Evolutionary conservation across 208 protist genomes (phyloP).

Genomic region (Novymonas esmeraldas): DNA sequence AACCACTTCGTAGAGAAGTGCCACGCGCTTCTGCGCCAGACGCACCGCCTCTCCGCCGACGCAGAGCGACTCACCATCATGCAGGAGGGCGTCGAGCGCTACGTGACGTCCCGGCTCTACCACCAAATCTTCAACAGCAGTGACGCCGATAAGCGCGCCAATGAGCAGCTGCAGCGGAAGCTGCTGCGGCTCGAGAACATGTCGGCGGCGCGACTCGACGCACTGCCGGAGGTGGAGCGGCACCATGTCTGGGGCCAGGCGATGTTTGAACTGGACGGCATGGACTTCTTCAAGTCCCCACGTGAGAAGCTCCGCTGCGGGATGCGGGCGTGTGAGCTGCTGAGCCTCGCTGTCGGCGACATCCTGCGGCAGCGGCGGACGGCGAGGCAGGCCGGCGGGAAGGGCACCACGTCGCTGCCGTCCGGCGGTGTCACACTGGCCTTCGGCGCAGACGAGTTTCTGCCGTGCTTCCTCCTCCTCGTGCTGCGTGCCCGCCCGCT

Average conservation of each 20-base stretch:
- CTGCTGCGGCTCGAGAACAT: conserved; percentile 40
- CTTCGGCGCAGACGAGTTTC: conserved; percentile 81
- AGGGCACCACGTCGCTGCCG: not conserved
- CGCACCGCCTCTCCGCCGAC: conserved; percentile 24
- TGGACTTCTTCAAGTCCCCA: conserved; percentile 86
- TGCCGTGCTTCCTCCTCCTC: conserved; percentile 84
- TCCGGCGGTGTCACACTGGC: conserved; percentile 16
- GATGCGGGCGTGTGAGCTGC: conserved; percentile 63
- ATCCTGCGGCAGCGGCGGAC: conserved; percentile 39
- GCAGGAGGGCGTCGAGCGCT: conserved; percentile 77
- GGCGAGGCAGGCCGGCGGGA: not conserved
- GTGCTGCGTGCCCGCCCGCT: conserved; percentile 69
- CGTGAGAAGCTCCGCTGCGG: conserved; percentile 77
- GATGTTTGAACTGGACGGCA: conserved; percentile 86
- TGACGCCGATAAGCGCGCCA: conserved; percentile 41
- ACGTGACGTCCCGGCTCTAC: conserved; percentile 79
- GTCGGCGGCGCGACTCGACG: conserved; percentile 60
- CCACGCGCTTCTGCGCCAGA: conserved; percentile 29
- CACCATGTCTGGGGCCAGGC: conserved; percentile 77
- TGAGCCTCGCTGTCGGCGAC: conserved; percentile 53
- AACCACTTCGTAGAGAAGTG: conserved; percentile 25
- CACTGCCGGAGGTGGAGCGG: conserved; percentile 59
- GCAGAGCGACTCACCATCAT: conserved; percentile 28
- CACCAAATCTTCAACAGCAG: conserved; percentile 51
- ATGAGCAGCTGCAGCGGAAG: conserved; percentile 45